Evolutionary conservation across 202 grass and related monocot genomes (phyloP), one percentile per base, ranked within the genome.

Genomic region (Elaeis oleifera): DNA sequence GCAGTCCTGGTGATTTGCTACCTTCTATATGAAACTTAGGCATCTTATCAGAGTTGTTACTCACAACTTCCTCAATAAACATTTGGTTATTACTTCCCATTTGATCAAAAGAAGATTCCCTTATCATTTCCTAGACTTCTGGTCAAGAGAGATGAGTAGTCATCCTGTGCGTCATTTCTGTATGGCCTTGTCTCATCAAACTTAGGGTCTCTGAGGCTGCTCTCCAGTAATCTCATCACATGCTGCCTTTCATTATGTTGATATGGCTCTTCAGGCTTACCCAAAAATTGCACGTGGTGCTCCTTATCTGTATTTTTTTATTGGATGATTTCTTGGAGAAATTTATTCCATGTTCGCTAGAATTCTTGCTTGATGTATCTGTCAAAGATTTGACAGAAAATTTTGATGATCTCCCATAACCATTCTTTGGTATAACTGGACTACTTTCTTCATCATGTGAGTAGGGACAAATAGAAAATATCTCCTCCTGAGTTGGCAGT

Each of bases 21-120:
- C 25, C 66, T 66, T 78, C 83, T 63, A 90, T 90, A 75, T 85
- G 85, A 31, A 90, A 25, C 23, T n/a, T 24, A 16, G 25, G 15
- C 23, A 29, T 25, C 58, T 60, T 60, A 16, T 25, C 13, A 16
- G 58, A 32, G 24, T 18, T 54, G 18, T 54, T 60, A 60, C 17
- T 13, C 32, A 26, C 25, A 60, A 31, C 58, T 60, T 60, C 58
- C 24, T 60, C 28, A 16, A 60, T 17, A n/a, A n/a, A 23, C 25
- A 28, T 25, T 17, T 27, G 23, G 26, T 26, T 60, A 60, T 29
- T 26, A 60, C 15, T 60, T 60, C 28, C 24, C 25, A 27, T 15
- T 60, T 60, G 21, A 60, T 60, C 24, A 28, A 15, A 22, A 60
- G 28, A 15, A n/a, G 14, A 60, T 29, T 31, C 15, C 58, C 18